Evolutionary conservation across 2,329 filamentous ascomycete genomes (phyloP), one percentile per base, ranked within the genome.

Genomic region (Juglanconis juglandina): DNA sequence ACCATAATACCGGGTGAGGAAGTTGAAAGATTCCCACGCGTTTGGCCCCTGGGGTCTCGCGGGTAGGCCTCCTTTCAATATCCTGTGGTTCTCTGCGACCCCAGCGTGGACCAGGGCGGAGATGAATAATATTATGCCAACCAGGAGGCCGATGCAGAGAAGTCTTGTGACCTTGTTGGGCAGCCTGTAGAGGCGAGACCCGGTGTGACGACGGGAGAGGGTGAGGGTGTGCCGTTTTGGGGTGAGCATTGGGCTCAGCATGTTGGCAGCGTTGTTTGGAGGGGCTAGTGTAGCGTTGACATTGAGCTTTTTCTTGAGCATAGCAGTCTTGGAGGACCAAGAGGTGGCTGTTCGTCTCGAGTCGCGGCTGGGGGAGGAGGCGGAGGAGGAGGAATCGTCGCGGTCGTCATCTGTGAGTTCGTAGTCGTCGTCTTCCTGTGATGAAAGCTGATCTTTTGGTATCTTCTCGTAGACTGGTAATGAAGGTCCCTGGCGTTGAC

Each of bases 1-100:
- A 13, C 92, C 94, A 72, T 97, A 95, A 72, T 97, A 99, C 64
- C 93, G 84, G 62, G 88, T 88, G 63, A 99, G 74, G 69, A 96
- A 96, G 0, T 87, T 86, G 71, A 96, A 98, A 9, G 83, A 84
- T 71, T 96, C 91, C 92, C 93, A 98, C 5, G 84, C 75, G 0
- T 87, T 85, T 11, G 91, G 90, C 24, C 86, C 84, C 0, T 84
- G 74, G 0, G 85, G 81, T 11, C 81, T 81, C 65, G 86, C 86
- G 14, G 84, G 82, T 34, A 89, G 70, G 60, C 80, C 79, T 37
- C 83, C 81, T 55, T 82, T 73, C 63, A 83, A 77, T 30, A 89
- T 77, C 63, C 79, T 81, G 68, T 79, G 82, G 69, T 91, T 88
- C 65, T 90, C 90, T 17, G 84, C 76, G 68, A 90, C 83, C 68